Percentiles rank a stretch among this genome's conserved stretches.
Conservation (phyloP, 768 basidiomycete genomes). For the Chalciporus piperatus region DNA sequence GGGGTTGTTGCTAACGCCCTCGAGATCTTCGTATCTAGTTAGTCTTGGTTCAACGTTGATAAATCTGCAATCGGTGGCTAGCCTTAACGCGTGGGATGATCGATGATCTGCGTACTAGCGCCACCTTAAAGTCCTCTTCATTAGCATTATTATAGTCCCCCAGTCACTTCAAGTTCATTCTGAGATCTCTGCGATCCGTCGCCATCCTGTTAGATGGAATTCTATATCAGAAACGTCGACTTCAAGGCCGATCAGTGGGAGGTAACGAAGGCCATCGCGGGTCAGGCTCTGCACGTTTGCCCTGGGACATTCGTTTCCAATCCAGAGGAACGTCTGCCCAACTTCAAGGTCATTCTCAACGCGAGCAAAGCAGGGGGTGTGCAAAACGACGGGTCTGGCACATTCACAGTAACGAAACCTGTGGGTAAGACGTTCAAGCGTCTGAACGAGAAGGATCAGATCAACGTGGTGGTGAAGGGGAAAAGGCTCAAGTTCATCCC, state of each 20-base stretch:
- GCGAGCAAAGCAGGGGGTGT: conserved; percentile 47
- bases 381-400: conserved; percentile 54
- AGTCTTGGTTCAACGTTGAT: conserved; percentile 3
- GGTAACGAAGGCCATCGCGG: conserved; percentile 53
- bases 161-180: neutral
- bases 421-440: conserved; percentile 47
- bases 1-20: neutral
- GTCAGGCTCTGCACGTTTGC: conserved; percentile 46
- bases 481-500: conserved; percentile 38
- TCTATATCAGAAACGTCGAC: conserved; percentile 33
- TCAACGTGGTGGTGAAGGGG: conserved; percentile 38
- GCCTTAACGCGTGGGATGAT: too few species aligned
- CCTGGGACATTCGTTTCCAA: conserved; percentile 27
- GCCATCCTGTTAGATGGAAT: conserved; percentile 33
- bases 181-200: neutral
- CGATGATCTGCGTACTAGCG: too few species aligned
- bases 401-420: conserved; percentile 25
- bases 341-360: conserved; percentile 61
- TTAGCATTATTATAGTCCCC: neutral
- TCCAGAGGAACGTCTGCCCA: conserved; percentile 37
- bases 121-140: too few species aligned
- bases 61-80: too few species aligned
- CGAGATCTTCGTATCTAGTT: neutral
- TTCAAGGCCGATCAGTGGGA: conserved; percentile 49
- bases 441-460: conserved; percentile 38